A percentile compares a stretch with the other conserved stretches of the same genome.
Evolutionary conservation across 768 basidiomycete species (phyloP).

Genomic region (Kwoniella shandongensis): DNA sequence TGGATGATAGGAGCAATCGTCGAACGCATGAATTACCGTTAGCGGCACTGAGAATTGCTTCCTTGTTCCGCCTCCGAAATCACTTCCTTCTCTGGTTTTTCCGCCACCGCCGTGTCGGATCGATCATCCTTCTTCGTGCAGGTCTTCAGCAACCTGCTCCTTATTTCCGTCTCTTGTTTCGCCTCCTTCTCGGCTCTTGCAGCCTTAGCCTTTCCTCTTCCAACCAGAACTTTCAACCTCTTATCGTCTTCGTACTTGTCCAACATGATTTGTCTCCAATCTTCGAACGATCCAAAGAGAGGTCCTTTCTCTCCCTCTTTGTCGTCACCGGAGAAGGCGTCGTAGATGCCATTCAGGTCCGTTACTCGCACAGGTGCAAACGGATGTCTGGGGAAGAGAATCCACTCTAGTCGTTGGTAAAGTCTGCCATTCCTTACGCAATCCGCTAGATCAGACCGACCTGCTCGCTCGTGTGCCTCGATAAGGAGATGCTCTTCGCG

Average conservation of each 20-base stretch:
- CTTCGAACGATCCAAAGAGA: constrained; percentile 10
- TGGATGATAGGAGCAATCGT: too few relatives aligned
- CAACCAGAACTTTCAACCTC: not conserved
- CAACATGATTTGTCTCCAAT: constrained; percentile 8
- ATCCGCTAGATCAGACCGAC: constrained; percentile 16
- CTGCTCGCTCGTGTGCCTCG: constrained; percentile 5
- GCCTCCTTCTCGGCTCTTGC: not conserved
- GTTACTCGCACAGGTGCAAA: not conserved
- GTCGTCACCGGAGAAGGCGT: too few relatives aligned
- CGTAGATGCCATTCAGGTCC: too few relatives aligned
- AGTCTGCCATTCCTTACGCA: constrained; percentile 20
- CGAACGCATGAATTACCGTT: too few relatives aligned
- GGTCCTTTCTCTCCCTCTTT: too few relatives aligned
- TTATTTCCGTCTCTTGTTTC: not conserved
- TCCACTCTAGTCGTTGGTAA: constrained; percentile 15
- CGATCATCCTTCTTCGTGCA: not conserved
- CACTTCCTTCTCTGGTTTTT: not conserved
- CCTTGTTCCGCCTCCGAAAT: not conserved
- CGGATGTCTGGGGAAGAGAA: constrained; percentile 7
- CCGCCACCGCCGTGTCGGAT: not conserved
- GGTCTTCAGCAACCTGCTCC: not conserved
- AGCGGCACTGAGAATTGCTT: not conserved
- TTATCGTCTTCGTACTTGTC: constrained; percentile 4
- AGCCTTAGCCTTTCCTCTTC: constrained; percentile 2
- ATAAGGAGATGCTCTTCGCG: constrained; percentile 9